Conservation (phyloP, 2,329 filamentous ascomycete species). For the Alternaria conjuncta region DNA sequence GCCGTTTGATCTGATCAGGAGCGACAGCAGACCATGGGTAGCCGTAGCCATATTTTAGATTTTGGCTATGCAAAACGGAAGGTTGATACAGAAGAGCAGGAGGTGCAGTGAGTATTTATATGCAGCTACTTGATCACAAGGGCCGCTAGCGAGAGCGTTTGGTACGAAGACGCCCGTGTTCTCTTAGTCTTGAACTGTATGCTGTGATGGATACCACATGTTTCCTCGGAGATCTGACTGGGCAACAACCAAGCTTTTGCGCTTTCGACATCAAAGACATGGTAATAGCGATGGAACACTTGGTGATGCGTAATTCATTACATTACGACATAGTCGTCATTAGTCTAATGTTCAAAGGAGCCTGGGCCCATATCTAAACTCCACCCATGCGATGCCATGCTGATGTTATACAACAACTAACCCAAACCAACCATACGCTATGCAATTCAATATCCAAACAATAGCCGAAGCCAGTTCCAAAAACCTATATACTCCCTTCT, state of each 20-base stretch:
- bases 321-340: constrained; percentile 6
- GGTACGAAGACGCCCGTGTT: background rate
- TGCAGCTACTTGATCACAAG: background rate
- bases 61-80: too few species aligned
- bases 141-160: background rate
- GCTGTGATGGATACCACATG: background rate
- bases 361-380: background rate
- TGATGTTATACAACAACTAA: background rate
- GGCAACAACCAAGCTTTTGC: background rate
- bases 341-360: constrained; percentile 1
- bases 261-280: fast-evolving
- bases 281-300: fast-evolving
- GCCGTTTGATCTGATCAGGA: too few species aligned
- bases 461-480: background rate
- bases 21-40: too few species aligned
- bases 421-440: constrained; percentile 4
- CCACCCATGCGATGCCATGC: background rate
- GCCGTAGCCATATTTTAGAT: too few species aligned
- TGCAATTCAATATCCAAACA: constrained; percentile 8
- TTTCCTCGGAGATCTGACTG: background rate
- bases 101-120: too few species aligned
- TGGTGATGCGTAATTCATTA: background rate
- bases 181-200: too few species aligned
- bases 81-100: too few species aligned
- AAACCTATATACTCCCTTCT: background rate